Base-by-base conservation (phyloP, 257 asterid genomes). In the Anisodus tanguticus region DNA sequence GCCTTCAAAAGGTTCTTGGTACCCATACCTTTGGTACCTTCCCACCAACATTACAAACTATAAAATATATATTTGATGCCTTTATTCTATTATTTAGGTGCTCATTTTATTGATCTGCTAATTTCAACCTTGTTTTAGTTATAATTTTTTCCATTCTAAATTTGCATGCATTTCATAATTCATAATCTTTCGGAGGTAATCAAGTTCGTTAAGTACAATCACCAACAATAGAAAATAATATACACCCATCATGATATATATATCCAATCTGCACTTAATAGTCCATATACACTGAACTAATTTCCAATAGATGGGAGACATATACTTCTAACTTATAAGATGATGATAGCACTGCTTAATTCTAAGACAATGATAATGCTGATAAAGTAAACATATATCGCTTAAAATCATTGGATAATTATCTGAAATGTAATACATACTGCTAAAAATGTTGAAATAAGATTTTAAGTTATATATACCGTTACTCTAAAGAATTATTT, bases 231-330 rank as follows among this genome's bases (percentile, higher is more conserved):
- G 26, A 19, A 71, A 47, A 47, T 10, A 47, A 72, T 72, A 39
- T 19, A 39, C 80, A 10, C 45, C 80, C 57, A 10, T 19, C 58
- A 45, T 41, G 4, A 72, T 19, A 72, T 19, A 45, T 31, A 31
- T n/a, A 71, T 9, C n/a, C 41, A 55, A 13, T 55, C 60, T 55
- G n/a, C 11, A 16, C 7, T 55, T 54, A 12, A 54, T 13, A 3
- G 6, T 55, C 60, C 2, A 7, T 41, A 71, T 10, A 45, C 39
- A 45, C 39, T 45, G 12, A 45, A n/a, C 39, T 51, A 51, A 51
- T 9, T n/a, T 71, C 9, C 35, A 70, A 70, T 41, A 70, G 79
- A 70, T 45, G 17, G 80, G 59, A n/a, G 58, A 12, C 80, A 45
- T 71, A 71, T 45, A 58, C 10, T 45, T n/a, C 5, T 19, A 74